Percentiles rank a stretch among this genome's conserved stretches.
Evolutionary conservation across 495 filamentous ascomycete species (phyloP).

Genomic region (Alectoria sarmentosa): DNA sequence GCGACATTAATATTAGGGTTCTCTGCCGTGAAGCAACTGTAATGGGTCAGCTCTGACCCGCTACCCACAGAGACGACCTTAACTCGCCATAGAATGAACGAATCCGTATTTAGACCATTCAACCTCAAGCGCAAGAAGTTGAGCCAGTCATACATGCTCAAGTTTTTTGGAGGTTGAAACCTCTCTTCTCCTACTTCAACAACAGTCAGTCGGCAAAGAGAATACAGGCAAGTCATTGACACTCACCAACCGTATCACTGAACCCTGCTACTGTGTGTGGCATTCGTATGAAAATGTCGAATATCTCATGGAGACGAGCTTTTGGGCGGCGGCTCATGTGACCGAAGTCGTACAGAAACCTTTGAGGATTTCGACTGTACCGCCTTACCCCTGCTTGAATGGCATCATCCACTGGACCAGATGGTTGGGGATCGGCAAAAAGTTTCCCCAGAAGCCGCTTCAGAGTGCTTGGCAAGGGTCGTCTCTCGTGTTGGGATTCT

Average conservation of each 20-base stretch:
- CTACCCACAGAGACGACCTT: neutral
- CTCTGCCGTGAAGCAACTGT: slow-evolving; percentile 3
- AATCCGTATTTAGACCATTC: neutral
- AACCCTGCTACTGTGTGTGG: neutral
- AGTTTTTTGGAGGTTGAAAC: neutral
- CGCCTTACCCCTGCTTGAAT: neutral
- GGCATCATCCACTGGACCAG: neutral
- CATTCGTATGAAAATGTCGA: neutral
- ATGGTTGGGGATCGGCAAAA: neutral
- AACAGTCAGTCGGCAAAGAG: neutral
- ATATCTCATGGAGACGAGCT: neutral
- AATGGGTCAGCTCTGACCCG: neutral
- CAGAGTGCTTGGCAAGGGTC: neutral
- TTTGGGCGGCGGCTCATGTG: neutral
- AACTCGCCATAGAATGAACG: slow-evolving; percentile 7
- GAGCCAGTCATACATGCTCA: slow-evolving; percentile 9
- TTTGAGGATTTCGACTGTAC: neutral
- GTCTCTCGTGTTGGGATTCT: neutral
- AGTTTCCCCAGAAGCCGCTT: neutral
- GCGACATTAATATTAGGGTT: neutral
- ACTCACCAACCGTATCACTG: neutral
- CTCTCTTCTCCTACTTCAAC: neutral
- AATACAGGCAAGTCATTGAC: neutral
- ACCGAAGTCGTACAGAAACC: neutral
- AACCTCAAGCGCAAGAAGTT: neutral